phyloP scores from a whole-genome alignment of 2,329 filamentous ascomycete species.

The Talaromyces verruculosus region DNA sequence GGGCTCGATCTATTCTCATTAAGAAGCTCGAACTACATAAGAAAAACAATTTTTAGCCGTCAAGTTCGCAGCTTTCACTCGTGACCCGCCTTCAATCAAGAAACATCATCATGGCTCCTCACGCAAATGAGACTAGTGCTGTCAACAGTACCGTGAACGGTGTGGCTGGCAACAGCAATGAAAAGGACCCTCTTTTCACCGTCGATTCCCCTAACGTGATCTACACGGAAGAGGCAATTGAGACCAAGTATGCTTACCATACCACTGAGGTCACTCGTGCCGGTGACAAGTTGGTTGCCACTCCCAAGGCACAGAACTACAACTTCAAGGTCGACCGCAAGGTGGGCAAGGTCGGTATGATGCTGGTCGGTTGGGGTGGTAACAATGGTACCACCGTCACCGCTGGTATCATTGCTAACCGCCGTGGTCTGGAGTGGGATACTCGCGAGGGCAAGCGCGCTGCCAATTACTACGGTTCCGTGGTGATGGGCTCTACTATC shows the following conservation, averaged over 20 bases:
- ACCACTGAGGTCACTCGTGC: slow-evolving; percentile 78
- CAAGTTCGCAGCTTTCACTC: slow-evolving; percentile 43
- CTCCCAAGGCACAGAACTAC: slow-evolving; percentile 84
- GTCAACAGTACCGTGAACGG: slow-evolving; percentile 57
- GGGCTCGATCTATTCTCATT: slow-evolving; percentile 49
- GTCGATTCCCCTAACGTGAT: slow-evolving; percentile 90
- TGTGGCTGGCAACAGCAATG: slow-evolving; percentile 41
- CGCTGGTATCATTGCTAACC: slow-evolving; percentile 94
- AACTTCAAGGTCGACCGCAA: slow-evolving; percentile 97
- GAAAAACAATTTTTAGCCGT: slow-evolving; percentile 39
- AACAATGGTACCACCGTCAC: slow-evolving; percentile 99
- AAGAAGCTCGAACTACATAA: slow-evolving; percentile 37
- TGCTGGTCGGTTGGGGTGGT: slow-evolving; percentile 96
- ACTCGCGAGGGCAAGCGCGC: slow-evolving; percentile 82
- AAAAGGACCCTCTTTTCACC: slow-evolving; percentile 64
- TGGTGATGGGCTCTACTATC: slow-evolving; percentile 95
- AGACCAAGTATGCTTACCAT: slow-evolving; percentile 93
- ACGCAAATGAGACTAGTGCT: slow-evolving; percentile 66
- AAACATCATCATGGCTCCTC: slow-evolving; percentile 75
- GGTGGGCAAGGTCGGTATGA: slow-evolving; percentile 89
- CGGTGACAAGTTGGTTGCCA: slow-evolving; percentile 76
- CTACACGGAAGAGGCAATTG: slow-evolving; percentile 86
- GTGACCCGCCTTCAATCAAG: slow-evolving; percentile 22
- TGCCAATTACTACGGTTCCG: slow-evolving; percentile 97
- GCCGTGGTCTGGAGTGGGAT: slow-evolving; percentile 81